Evolutionary conservation across 2,329 filamentous ascomycete species (phyloP), one percentile per base, ranked within the genome.

Genomic region (Epichloe elymi): DNA sequence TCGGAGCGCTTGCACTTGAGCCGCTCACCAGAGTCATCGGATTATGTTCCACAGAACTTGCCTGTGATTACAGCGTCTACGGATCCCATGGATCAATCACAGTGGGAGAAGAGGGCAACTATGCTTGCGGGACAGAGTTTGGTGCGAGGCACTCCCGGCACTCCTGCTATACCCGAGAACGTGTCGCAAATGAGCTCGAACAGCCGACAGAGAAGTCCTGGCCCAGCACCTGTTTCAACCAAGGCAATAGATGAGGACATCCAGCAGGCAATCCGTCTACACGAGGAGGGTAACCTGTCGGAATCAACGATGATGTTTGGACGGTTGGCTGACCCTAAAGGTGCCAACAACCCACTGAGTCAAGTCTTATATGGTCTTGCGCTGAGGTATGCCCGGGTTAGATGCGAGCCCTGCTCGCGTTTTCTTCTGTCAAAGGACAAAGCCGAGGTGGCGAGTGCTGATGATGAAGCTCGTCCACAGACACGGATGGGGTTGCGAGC

Each of bases 331-430:
- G 84, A 95, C 64, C 87, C 87, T 0, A 75, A 82, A 50, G 89
- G 88, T 23, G 80, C 84, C 47, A 95, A 96, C 65, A 95, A 97
- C 68, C 87, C 93, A 40, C 75, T 98, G 56, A 93, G 88, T 61
- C 91, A 98, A 70, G 93, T 98, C 37, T 77, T 98, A 49, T 98
- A 95, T 65, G 93, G 93, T 3, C 84, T 98, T 52, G 90, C 91
- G 49, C 70, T 96, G 57, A 79, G 88, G 85, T 90, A 67, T 37
- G n/a, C n/a, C 15, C 5, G 12, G 17, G 84, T 90, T 67, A 69
- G 79, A 23, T 12, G 7, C 36, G 15, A 74, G 5, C 10, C n/a
- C 23, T 33, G 11, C 30, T n/a, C 17, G 10, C 17, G 10, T 51
- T 57, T 50, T 53, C 44, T 57, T 57, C 57, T 58, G 20, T 50